These are phyloP conservation scores for Aspergillus fumigatiaffinis DNA, from an alignment of 2,329 filamentous ascomycete genomes.

Conservation along the genomic window DNA sequence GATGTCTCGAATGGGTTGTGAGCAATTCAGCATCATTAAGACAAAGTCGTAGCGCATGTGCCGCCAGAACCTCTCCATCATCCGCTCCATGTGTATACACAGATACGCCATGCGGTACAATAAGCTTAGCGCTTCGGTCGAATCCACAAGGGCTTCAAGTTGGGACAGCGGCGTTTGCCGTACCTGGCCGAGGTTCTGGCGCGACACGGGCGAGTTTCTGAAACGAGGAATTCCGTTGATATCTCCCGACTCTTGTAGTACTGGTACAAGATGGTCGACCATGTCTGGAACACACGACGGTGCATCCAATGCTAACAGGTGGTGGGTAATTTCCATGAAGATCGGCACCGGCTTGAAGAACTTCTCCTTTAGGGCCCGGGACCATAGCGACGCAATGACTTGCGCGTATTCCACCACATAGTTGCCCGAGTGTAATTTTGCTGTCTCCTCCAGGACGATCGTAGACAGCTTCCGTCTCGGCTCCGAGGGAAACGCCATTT, in stretches of 20 bases:
- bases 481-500: conserved; percentile 51
- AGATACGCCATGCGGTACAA: conserved; percentile 51
- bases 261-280: conserved; percentile 35
- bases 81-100: conserved; percentile 42
- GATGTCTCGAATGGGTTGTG: conserved; percentile 55
- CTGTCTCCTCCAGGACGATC: conserved; percentile 51
- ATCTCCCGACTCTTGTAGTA: conserved; percentile 46
- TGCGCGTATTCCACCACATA: conserved; percentile 49
- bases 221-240: conserved; percentile 54
- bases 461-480: conserved; percentile 49
- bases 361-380: conserved; percentile 52
- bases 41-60: conserved; percentile 55
- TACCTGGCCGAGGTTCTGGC: conserved; percentile 36
- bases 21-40: conserved; percentile 56
- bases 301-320: conserved; percentile 39
- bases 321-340: conserved; percentile 40
- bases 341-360: conserved; percentile 44
- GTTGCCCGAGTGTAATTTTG: conserved; percentile 39
- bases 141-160: conserved; percentile 49
- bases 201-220: conserved; percentile 41
- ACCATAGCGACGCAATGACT: conserved; percentile 53
- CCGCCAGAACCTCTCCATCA: conserved; percentile 51
- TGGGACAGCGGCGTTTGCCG: conserved; percentile 40
- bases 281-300: conserved; percentile 32
- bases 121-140: conserved; percentile 52